A percentile compares a stretch with the other conserved stretches of the same genome.
Conservation (phyloP, 305 asterid species). For the Lippia alba region DNA sequence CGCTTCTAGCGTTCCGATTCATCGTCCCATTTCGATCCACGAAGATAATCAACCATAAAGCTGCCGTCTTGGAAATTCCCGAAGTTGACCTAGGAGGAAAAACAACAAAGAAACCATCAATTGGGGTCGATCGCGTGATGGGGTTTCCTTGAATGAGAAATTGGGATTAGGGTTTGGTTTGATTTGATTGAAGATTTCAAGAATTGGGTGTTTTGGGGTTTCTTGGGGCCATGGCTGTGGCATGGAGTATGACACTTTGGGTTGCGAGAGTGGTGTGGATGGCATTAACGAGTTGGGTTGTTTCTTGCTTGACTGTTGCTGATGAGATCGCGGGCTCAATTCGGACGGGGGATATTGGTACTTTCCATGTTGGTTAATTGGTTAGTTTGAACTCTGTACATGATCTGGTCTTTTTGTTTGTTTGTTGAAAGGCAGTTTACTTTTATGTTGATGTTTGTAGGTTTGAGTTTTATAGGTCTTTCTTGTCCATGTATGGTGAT, state of each 20-base stretch:
- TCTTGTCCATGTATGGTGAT: no score
- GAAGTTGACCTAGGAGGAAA: conserved; percentile 8
- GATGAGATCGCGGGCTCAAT: conserved; percentile 76
- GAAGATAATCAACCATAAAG: neutral
- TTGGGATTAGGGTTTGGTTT: neutral
- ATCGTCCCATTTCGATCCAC: conserved; percentile 1
- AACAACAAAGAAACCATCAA: neutral
- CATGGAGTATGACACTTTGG: conserved; percentile 67
- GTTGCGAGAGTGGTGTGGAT: conserved; percentile 67
- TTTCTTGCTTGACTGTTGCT: conserved; percentile 79
- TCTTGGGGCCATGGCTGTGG: conserved; percentile 60
- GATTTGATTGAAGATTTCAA: conserved; percentile 16
- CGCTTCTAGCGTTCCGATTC: conserved; percentile 19
- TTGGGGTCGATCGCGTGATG: neutral
- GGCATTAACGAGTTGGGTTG: conserved; percentile 67
- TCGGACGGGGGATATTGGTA: conserved; percentile 61
- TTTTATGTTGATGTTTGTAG: neutral
- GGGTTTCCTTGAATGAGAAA: conserved; percentile 5
- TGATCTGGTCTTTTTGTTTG: conserved; percentile 25
- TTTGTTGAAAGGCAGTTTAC: neutral
- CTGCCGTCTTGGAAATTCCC: conserved; percentile 10
- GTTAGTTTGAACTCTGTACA: neutral
- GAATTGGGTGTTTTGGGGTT: conserved; percentile 36
- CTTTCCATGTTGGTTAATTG: conserved; percentile 63
- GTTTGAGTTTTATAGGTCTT: neutral